These are phyloP conservation scores for Aaosphaeria arxii DNA, from an alignment of 2,329 filamentous ascomycete species.

Conservation along the genomic window DNA sequence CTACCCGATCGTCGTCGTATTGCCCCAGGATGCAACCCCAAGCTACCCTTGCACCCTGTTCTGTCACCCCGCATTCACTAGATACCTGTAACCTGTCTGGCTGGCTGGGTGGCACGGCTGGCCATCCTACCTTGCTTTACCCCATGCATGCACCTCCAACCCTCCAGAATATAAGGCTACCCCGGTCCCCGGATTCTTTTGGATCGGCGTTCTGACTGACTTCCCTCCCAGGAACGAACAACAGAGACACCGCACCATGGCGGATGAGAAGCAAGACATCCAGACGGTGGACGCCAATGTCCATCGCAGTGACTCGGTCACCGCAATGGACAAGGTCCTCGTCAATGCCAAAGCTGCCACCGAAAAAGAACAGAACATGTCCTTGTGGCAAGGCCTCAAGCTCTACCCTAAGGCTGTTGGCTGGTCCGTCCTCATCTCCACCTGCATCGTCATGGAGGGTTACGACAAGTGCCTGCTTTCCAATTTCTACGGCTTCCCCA, in stretches of 20 bases:
- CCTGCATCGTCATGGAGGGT: slow-evolving; percentile 87
- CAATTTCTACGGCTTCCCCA: slow-evolving; percentile 65
- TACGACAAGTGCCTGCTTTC: slow-evolving; percentile 80
- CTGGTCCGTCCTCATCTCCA: slow-evolving; percentile 85
- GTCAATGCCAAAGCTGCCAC: slow-evolving; percentile 45
- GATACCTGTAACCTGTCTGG: no score
- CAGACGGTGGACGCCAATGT: slow-evolving; percentile 15
- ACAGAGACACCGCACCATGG: slow-evolving; percentile 1
- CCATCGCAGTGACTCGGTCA: slow-evolving; percentile 6
- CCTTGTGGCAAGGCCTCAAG: slow-evolving; percentile 69
- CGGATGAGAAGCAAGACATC: slow-evolving; percentile 8
- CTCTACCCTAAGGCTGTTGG: slow-evolving; percentile 83
- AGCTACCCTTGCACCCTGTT: no score
- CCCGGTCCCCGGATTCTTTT: no score
- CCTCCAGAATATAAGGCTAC: no score
- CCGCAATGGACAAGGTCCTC: slow-evolving; percentile 30
- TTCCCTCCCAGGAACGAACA: no score
- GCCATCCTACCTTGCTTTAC: no score
- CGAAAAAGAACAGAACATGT: slow-evolving; percentile 50
- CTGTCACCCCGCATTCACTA: no score
- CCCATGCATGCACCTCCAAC: no score
- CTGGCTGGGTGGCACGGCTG: no score
- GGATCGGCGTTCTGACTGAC: no score
- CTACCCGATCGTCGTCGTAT: no score
- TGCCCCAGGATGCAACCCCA: no score